Evolutionary conservation across 1,284 basidiomycete genomes (phyloP).

Genomic region (Ustilago trichophora): DNA sequence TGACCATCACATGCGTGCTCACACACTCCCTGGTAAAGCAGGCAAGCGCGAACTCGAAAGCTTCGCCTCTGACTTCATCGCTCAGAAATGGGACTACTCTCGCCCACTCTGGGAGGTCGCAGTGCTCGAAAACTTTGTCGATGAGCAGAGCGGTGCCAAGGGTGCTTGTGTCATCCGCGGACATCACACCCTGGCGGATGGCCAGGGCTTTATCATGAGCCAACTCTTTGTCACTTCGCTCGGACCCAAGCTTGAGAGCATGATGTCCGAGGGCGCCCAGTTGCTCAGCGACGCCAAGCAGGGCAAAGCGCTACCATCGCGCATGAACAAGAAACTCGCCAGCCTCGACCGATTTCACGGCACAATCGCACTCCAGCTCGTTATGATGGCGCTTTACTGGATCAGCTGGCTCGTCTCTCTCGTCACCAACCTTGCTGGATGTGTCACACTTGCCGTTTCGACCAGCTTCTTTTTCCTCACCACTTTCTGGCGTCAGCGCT

Average conservation of each 20-base stretch:
- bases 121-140: conserved; percentile 55
- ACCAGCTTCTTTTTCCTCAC: conserved; percentile 44
- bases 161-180: conserved; percentile 58
- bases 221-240: conserved; percentile 58
- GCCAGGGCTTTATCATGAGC: conserved; percentile 62
- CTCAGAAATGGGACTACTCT: conserved; percentile 54
- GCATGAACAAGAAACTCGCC: conserved; percentile 57
- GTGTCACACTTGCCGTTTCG: conserved; percentile 36
- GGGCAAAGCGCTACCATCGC: conserved; percentile 54
- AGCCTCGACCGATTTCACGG: conserved; percentile 51
- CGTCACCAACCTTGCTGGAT: conserved; percentile 37
- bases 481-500: conserved; percentile 55
- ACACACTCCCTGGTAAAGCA: conserved; percentile 42
- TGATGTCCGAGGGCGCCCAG: conserved; percentile 51
- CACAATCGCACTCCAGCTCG: conserved; percentile 38
- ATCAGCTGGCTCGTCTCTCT: conserved; percentile 20
- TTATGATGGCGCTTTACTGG: conserved; percentile 59
- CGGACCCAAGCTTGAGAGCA: conserved; percentile 56
- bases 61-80: conserved; percentile 56
- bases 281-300: conserved; percentile 48
- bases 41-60: conserved; percentile 55
- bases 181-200: conserved; percentile 61
- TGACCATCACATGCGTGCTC: conserved; percentile 32
- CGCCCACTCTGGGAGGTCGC: conserved; percentile 57
- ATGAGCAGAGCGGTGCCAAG: conserved; percentile 36